Percentiles rank a stretch among this genome's conserved stretches.
phyloP scores from a whole-genome alignment of 148 eudicot species.

The Rhododendron kiyosumense region DNA sequence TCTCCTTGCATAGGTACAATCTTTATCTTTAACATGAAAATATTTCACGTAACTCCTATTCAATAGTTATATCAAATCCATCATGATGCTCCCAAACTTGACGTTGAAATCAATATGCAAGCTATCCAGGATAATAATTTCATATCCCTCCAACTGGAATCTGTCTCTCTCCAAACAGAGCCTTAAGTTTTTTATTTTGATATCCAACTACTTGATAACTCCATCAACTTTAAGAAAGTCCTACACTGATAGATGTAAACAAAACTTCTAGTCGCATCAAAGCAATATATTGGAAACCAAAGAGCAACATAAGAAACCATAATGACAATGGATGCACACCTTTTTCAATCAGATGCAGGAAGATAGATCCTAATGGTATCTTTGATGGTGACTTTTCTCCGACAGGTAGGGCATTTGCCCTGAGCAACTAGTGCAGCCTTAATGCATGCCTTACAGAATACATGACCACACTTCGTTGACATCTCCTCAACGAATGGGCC shows the following conservation, averaged over 20 bases:
- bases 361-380: slow-evolving; percentile 73
- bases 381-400: slow-evolving; percentile 58
- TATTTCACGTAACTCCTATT: not conserved
- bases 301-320: not conserved
- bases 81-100: not conserved
- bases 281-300: not conserved
- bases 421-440: slow-evolving; percentile 58
- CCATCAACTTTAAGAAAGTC: not conserved
- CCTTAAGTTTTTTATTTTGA: not conserved
- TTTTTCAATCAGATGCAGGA: slow-evolving; percentile 48
- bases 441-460: slow-evolving; percentile 83
- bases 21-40: not conserved
- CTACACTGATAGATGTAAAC: not conserved
- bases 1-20: not conserved
- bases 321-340: slow-evolving; percentile 21
- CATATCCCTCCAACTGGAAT: not conserved
- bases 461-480: slow-evolving; percentile 94
- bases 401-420: slow-evolving; percentile 86
- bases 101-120: not conserved
- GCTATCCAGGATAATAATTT: not conserved
- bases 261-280: not conserved
- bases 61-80: not conserved
- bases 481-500: slow-evolving; percentile 65
- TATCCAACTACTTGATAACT: not conserved
- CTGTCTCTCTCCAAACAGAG: not conserved